Conservation (phyloP, 2,329 filamentous ascomycete genomes). For the Xylaria sp. region DNA sequence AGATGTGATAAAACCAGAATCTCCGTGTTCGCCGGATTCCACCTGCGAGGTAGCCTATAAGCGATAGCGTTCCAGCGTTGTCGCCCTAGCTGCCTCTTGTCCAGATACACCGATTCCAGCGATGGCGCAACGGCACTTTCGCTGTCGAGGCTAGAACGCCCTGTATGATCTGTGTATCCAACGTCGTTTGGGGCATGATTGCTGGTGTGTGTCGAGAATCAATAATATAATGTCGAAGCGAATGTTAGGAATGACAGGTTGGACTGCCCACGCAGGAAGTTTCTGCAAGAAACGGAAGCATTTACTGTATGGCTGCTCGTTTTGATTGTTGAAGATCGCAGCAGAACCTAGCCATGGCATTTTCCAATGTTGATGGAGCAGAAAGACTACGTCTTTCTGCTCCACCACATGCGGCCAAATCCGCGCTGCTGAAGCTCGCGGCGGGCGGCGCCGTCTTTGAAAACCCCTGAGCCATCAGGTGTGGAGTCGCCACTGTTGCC, state of each 20-base stretch:
- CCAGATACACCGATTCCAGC: conserved; percentile 36
- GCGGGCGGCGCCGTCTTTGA: conserved; percentile 63
- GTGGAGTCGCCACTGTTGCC: conserved; percentile 39
- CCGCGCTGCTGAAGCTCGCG: conserved; percentile 62
- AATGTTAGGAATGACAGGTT: conserved; percentile 40
- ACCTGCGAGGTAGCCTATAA: conserved; percentile 22
- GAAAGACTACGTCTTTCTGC: conserved; percentile 34
- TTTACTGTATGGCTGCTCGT: conserved; percentile 5
- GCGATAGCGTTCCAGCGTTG: conserved; percentile 47
- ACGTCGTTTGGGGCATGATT: conserved; percentile 29
- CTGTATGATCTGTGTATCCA: conserved; percentile 36
- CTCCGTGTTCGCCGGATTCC: conserved; percentile 18
- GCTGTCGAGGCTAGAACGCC: conserved; percentile 33
- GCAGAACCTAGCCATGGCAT: conserved; percentile 16
- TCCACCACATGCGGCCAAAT: conserved; percentile 50
- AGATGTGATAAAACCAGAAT: conserved; percentile 28
- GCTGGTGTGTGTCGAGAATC: conserved; percentile 20
- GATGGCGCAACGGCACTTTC: conserved; percentile 45
- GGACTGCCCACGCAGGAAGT: conserved; percentile 33
- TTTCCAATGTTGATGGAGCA: not conserved
- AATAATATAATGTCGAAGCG: conserved; percentile 17
- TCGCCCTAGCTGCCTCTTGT: conserved; percentile 31
- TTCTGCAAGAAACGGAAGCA: conserved; percentile 9
- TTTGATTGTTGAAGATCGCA: conserved; percentile 30
- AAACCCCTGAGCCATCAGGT: conserved; percentile 45